Evolutionary conservation across 2,329 filamentous ascomycete genomes (phyloP), one percentile per base, ranked within the genome.

Genomic region (Leptographium wingfieldii): DNA sequence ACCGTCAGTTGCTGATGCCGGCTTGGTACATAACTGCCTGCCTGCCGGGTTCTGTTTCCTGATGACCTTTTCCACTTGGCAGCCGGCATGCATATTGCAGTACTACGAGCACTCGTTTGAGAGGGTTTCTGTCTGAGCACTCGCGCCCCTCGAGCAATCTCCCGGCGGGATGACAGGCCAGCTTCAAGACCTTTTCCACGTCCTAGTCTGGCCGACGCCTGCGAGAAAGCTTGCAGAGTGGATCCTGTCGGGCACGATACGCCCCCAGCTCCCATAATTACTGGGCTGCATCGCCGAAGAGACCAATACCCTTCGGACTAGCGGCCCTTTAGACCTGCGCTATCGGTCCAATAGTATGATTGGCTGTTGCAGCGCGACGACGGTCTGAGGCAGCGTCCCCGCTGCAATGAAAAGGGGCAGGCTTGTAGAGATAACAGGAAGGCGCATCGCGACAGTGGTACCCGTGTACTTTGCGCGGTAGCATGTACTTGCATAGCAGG

Each of bases 331-430:
- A 31, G 40, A 29, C 33, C 29, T n/a, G 46, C 43, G 48, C 48
- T 53, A 52, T 22, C 33, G 6, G 25, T 35, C 25, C 48, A 27
- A 46, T 29, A 43, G 49, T 43, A 35, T 58, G 56, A 58, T 58
- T 58, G 56, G 56, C 49, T 52, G 46, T 5, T 6, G 33, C 5
- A n/a, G 33, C 56, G 56, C 43, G 56, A 49, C 56, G 43, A 46
- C 43, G 27, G 31, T 35, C 25, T 35, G 25, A 29, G 22, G 14
- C 31, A 43, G 27, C 14, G 56, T 25, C 16, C 25, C 27, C 22
- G 22, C 56, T 58, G 56, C 49, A 43, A 51, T 53, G 49, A 58
- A 58, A 58, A 58, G 56, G 56, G 56, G 56, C 56, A 57, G 22
- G 27, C 16, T 5, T 29, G 25, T 5, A 12, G 19, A 51, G 48